These are phyloP conservation scores for Pseudoturritis turrita DNA, from an alignment of 345 rosid genomes.

Conservation along the genomic window DNA sequence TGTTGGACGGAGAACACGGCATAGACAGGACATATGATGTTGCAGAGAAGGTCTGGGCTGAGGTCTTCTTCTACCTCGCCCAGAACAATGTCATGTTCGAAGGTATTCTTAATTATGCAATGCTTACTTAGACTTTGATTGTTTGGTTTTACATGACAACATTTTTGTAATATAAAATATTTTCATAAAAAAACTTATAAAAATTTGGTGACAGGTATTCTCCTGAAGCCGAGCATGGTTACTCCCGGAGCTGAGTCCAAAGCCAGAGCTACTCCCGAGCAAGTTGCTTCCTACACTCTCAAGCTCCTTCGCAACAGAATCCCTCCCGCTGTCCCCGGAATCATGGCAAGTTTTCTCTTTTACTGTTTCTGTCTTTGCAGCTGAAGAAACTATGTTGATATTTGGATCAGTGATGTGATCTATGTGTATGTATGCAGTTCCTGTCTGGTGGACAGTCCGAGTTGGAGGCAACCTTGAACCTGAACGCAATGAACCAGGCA, in stretches of 20 bases:
- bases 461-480: conserved; percentile 89
- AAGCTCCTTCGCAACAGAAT: conserved; percentile 77
- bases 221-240: conserved; percentile 97
- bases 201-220: conserved; percentile 37
- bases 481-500: conserved; percentile 91
- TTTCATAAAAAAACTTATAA: no score
- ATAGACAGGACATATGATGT: conserved; percentile 91
- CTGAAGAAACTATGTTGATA: background rate
- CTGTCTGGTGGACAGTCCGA: conserved; percentile 98
- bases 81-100: conserved; percentile 91
- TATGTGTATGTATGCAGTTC: conserved; percentile 46
- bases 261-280: conserved; percentile 69
- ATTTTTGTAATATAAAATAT: no score
- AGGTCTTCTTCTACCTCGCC: conserved; percentile 91
- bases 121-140: no score
- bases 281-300: conserved; percentile 89
- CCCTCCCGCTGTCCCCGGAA: conserved; percentile 88
- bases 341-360: conserved; percentile 61
- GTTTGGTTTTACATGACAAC: no score
- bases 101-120: conserved; percentile 9
- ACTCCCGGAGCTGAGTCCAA: conserved; percentile 95
- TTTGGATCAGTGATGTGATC: background rate
- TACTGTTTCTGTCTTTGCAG: background rate
- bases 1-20: conserved; percentile 87
- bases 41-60: conserved; percentile 90